A percentile compares a stretch with the other conserved stretches of the same genome.
Conservation (phyloP, 2,329 filamentous ascomycete species). For the Alternaria arbusti region DNA sequence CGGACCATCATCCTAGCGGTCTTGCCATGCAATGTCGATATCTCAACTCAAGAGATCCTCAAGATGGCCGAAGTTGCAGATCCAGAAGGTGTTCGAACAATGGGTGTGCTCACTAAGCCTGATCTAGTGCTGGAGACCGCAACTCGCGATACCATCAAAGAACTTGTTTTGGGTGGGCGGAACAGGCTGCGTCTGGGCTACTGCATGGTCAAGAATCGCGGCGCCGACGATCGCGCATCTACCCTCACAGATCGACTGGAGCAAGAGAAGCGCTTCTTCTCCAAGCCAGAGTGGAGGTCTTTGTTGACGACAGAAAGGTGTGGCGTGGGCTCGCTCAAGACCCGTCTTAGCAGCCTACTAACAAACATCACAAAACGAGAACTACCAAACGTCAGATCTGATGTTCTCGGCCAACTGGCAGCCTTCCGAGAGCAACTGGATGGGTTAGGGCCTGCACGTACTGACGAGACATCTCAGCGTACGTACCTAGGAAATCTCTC, state of each 20-base stretch:
- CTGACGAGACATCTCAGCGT: slow-evolving; percentile 44
- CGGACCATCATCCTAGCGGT: slow-evolving; percentile 30
- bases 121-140: slow-evolving; percentile 36
- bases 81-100: slow-evolving; percentile 36
- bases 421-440: slow-evolving; percentile 24
- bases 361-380: slow-evolving; percentile 1
- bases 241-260: background rate
- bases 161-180: slow-evolving; percentile 30
- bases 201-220: slow-evolving; percentile 41
- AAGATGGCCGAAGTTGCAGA: slow-evolving; percentile 34
- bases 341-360: slow-evolving; percentile 1
- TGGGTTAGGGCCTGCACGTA: slow-evolving; percentile 44
- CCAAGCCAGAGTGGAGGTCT: background rate
- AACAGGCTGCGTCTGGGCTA: slow-evolving; percentile 34
- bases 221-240: slow-evolving; percentile 30
- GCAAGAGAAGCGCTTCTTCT: background rate
- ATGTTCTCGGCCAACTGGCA: background rate
- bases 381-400: background rate
- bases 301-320: background rate
- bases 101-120: slow-evolving; percentile 49
- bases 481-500: slow-evolving; percentile 49
- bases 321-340: slow-evolving; percentile 1
- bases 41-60: slow-evolving; percentile 22
- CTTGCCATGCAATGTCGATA: slow-evolving; percentile 44
- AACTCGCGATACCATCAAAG: slow-evolving; percentile 24